These are phyloP conservation scores for Cryphonectria nitschkei DNA, from an alignment of 2,329 filamentous ascomycete genomes.

Conservation along the genomic window DNA sequence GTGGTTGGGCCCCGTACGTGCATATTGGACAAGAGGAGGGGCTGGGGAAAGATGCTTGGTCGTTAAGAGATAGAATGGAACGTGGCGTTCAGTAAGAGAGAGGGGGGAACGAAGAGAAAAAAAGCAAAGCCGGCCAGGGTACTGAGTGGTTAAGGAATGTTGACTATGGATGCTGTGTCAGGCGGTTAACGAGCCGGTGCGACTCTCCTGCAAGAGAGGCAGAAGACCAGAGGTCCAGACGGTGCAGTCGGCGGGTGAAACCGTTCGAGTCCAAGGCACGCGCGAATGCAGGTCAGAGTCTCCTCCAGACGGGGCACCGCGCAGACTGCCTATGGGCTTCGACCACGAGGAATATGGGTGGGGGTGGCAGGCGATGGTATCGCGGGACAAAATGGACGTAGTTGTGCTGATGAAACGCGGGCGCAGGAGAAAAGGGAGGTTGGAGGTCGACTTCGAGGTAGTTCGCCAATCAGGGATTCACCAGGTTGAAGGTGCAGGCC, in stretches of 20 bases:
- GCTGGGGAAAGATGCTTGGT: conserved; percentile 13
- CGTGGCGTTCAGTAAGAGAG: not conserved
- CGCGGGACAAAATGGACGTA: not conserved
- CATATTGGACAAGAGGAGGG: conserved; percentile 19
- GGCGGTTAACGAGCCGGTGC: conserved; percentile 14
- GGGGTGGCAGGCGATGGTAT: not conserved
- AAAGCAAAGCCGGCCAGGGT: not conserved
- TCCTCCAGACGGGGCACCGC: not conserved
- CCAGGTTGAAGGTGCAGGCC: conserved; percentile 22
- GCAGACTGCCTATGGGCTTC: conserved; percentile 1
- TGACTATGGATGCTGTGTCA: conserved; percentile 2
- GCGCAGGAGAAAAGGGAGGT: conserved; percentile 2
- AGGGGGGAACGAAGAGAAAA: not conserved
- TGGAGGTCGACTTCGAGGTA: conserved; percentile 7
- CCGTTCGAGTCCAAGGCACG: not conserved
- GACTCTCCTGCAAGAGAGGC: not conserved
- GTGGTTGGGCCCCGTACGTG: conserved; percentile 10
- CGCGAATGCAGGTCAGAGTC: not conserved
- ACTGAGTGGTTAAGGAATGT: not conserved
- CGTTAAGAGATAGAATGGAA: not conserved
- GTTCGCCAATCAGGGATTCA: conserved; percentile 27
- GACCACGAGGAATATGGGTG: conserved; percentile 1
- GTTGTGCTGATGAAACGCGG: conserved; percentile 7
- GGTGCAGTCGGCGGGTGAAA: not conserved
- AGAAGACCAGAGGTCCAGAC: not conserved